A percentile compares a stretch with the other conserved stretches of the same genome.
These are phyloP conservation scores for Trichocomaceae sp. DNA, from an alignment of 2,329 filamentous ascomycete species.

Conservation along the genomic window DNA sequence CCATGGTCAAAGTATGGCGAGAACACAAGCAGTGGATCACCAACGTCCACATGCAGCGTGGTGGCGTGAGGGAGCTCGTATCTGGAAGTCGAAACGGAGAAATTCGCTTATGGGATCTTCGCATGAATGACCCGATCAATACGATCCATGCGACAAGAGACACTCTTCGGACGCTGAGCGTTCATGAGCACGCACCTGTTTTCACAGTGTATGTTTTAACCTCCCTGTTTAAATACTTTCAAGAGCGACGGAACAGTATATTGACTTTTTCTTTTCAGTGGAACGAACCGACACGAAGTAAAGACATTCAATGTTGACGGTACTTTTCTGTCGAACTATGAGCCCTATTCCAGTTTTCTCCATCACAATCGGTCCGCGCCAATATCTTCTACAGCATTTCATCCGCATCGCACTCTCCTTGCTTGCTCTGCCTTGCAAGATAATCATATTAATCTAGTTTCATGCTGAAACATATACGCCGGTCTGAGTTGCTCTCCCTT, in stretches of 20 bases:
- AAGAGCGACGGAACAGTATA: background rate
- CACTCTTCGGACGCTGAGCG: constrained; percentile 75
- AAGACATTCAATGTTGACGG: constrained; percentile 90
- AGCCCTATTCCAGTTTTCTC: constrained; percentile 85
- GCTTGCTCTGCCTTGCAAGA: constrained; percentile 82
- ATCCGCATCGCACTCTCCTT: constrained; percentile 87
- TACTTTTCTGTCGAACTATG: constrained; percentile 69
- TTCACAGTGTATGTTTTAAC: constrained; percentile 73
- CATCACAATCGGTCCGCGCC: constrained; percentile 72
- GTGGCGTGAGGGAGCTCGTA: constrained; percentile 83
- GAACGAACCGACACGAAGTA: constrained; percentile 78
- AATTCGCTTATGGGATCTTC: constrained; percentile 92
- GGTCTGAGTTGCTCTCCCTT: background rate
- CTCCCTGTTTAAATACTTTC: background rate
- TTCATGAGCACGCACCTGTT: constrained; percentile 93
- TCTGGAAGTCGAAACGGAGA: constrained; percentile 88
- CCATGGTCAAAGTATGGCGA: constrained; percentile 96
- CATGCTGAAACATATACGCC: constrained; percentile 21
- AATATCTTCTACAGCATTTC: constrained; percentile 85
- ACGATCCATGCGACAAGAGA: constrained; percentile 69
- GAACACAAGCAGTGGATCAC: constrained; percentile 95
- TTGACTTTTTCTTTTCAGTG: constrained; percentile 47
- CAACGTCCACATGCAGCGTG: constrained; percentile 92
- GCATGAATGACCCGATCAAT: constrained; percentile 71
- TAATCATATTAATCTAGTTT: constrained; percentile 83